These are phyloP conservation scores for Alectoria sarmentosa DNA, from an alignment of 495 filamentous ascomycete species.

Conservation along the genomic window DNA sequence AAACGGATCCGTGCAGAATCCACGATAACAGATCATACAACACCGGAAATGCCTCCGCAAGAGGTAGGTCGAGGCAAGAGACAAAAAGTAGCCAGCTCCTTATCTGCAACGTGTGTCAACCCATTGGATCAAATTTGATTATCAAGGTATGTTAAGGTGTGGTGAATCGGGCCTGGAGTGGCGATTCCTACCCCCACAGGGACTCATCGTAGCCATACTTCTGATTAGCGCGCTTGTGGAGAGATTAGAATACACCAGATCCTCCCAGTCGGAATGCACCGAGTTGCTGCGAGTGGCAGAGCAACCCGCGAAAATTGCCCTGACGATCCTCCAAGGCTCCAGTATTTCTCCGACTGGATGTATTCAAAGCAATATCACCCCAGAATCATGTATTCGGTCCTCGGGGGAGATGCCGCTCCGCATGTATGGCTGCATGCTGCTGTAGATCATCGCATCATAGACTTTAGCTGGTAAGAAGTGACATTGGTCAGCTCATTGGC, in stretches of 20 bases:
- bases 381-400: neutral
- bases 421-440: neutral
- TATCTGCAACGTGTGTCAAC: conserved; percentile 1
- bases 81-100: neutral
- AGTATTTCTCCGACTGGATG: neutral
- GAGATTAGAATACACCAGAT: neutral
- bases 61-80: neutral
- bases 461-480: neutral
- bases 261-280: neutral
- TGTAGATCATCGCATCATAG: neutral
- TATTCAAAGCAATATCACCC: neutral
- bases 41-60: neutral
- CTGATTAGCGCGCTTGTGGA: neutral
- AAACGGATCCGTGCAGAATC: neutral
- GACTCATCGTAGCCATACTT: neutral
- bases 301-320: neutral
- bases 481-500: neutral
- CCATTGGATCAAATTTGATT: neutral
- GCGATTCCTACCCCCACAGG: neutral
- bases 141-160: neutral
- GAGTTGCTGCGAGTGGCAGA: neutral
- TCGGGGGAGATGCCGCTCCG: neutral
- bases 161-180: neutral
- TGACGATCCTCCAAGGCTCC: neutral
- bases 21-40: neutral